Base-by-base conservation (phyloP, 768 basidiomycete genomes). In the Lactifluus rugatus region DNA sequence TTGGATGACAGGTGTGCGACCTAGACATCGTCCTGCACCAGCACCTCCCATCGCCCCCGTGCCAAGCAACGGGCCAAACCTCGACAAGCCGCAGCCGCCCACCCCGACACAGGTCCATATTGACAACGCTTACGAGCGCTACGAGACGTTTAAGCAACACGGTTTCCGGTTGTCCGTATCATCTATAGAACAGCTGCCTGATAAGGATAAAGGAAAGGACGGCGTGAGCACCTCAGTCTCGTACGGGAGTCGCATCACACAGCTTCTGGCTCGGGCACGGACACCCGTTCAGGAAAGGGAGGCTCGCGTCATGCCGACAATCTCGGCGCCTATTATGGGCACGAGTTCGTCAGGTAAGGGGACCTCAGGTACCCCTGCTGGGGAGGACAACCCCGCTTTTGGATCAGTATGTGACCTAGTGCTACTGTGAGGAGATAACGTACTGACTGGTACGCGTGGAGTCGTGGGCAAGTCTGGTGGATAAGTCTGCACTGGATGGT, bases 391-490 rank as follows among this genome's bases (percentile, higher is more conserved):
- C 67, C 80, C 84, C 5, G 78, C 77, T 5, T 91, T 93, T 68
- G 85, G 87, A 36, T 79, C 77, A 57, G 87, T 87, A 66, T 57
- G 76, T 72, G 52, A 54, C 57, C 21, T 16, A 39, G 28, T 41
- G 9, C 49, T 46, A 37, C 26, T 23, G 21, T 28, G 13, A 10
- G 23, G 31, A 25, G 42, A 49, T 32, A 6, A 13, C 14, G 26
- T 19, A 17, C 36, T 52, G 44, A 42, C 5, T 50, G 56, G 14
- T 58, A 31, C 36, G 37, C 31, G 45, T 59, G 23, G 51, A 93
- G 81, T 93, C 92, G 0, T 98, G 95, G 95, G 85, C 90, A 8
- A 95, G 93, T 69, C 72, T 97, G 50, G 85, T 97, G 0, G 89
- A 96, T 65, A 84, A 83, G 62, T 81, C 83, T 34, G 91, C 89